Percentiles rank a stretch among this genome's conserved stretches.
Conservation (phyloP, 140 eudicot species). For the Erigeron philadelphicus region DNA sequence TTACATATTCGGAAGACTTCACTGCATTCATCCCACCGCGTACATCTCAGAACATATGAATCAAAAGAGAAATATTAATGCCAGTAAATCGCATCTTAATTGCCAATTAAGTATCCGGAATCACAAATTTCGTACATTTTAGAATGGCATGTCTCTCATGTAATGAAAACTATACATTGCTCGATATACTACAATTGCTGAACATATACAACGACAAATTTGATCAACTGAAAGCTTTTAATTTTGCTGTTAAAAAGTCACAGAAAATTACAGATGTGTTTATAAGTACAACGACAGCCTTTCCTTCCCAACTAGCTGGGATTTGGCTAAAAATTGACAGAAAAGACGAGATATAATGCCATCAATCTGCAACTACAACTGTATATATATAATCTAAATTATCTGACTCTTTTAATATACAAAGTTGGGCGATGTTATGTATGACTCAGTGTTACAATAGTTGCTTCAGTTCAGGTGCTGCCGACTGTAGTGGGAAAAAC, state of each 20-base stretch:
- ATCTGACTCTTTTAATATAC: constrained; percentile 29
- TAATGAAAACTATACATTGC: not conserved
- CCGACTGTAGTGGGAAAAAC: constrained; percentile 57
- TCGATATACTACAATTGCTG: not conserved
- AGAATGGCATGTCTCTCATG: not conserved
- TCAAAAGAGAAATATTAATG: no score
- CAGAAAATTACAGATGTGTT: constrained; percentile 33
- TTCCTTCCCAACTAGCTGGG: constrained; percentile 23
- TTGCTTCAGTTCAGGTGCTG: constrained; percentile 40
- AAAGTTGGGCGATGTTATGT: constrained; percentile 17
- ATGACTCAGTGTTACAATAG: constrained; percentile 26
- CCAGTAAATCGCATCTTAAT: not conserved
- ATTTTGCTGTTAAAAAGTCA: constrained; percentile 30
- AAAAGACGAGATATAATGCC: constrained; percentile 13
- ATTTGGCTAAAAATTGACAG: constrained; percentile 23
- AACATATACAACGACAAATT: not conserved
- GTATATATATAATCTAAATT: constrained; percentile 27
- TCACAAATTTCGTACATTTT: not conserved
- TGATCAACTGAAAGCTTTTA: constrained; percentile 11
- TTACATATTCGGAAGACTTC: not conserved
- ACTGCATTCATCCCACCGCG: no score
- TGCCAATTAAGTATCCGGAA: not conserved
- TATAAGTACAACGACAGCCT: constrained; percentile 31
- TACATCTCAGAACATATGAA: no score
- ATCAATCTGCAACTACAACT: constrained; percentile 25